These are phyloP conservation scores for Chernovozyma sophiae-reginae DNA, from an alignment of 1,139 yeast genomes.

Conservation along the genomic window DNA sequence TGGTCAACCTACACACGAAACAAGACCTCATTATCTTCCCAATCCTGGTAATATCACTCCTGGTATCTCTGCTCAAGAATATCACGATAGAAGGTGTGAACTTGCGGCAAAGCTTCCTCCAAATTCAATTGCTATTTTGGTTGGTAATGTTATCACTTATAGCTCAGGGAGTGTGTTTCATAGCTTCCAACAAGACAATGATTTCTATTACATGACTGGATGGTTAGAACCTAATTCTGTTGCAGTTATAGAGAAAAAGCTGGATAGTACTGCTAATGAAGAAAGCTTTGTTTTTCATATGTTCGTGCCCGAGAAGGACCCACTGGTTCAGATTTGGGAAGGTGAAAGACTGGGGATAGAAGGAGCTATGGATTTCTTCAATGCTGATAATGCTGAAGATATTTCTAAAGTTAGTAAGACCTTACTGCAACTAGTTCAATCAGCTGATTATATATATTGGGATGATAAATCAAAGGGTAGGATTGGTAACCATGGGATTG, in stretches of 20 bases:
- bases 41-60: slow-evolving; percentile 81
- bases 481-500: slow-evolving; percentile 1
- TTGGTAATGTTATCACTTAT: slow-evolving; percentile 68
- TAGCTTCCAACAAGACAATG: slow-evolving; percentile 88
- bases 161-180: slow-evolving; percentile 90
- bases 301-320: slow-evolving; percentile 84
- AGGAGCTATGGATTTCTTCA: slow-evolving; percentile 79
- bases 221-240: slow-evolving; percentile 92
- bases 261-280: slow-evolving; percentile 30
- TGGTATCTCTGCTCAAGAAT: slow-evolving; percentile 81
- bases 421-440: slow-evolving; percentile 41
- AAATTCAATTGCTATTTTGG: slow-evolving; percentile 65
- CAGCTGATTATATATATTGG: slow-evolving; percentile 46
- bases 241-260: slow-evolving; percentile 61
- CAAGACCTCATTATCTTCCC: slow-evolving; percentile 70
- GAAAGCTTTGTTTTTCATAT: slow-evolving; percentile 64
- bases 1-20: slow-evolving; percentile 87
- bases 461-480: slow-evolving; percentile 30
- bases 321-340: slow-evolving; percentile 84
- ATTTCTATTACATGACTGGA: slow-evolving; percentile 81
- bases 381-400: slow-evolving; percentile 73
- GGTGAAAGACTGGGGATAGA: slow-evolving; percentile 85
- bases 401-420: slow-evolving; percentile 39
- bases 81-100: slow-evolving; percentile 61
- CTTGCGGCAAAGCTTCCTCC: slow-evolving; percentile 58